Evolutionary conservation across 2,329 filamentous ascomycete species (phyloP).

Genomic region (Lasiodiplodia citricola): DNA sequence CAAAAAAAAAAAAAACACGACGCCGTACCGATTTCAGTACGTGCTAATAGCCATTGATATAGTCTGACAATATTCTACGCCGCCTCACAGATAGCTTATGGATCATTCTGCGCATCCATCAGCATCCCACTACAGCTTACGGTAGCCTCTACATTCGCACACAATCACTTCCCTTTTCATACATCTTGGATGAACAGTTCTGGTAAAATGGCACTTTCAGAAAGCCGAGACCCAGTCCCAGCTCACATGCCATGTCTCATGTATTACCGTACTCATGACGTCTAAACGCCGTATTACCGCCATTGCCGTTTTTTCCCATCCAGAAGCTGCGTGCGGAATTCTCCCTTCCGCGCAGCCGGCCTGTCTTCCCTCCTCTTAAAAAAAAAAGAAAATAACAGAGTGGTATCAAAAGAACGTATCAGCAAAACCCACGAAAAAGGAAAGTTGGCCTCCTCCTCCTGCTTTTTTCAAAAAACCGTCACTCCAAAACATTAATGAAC

Average conservation of each 20-base stretch:
- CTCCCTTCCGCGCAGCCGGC: neutral
- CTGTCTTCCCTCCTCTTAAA: neutral
- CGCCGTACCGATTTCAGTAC: too few relatives aligned
- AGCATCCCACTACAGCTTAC: too few relatives aligned
- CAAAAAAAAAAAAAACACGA: too few relatives aligned
- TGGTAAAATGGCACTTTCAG: neutral
- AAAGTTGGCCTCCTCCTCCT: neutral
- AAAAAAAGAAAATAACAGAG: neutral
- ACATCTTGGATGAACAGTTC: neutral
- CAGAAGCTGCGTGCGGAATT: neutral
- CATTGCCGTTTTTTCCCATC: neutral
- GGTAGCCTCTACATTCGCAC: neutral
- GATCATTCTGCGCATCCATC: too few relatives aligned
- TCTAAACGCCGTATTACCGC: neutral
- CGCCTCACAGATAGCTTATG: too few relatives aligned
- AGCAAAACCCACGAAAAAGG: neutral
- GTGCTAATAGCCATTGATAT: too few relatives aligned
- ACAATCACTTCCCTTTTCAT: neutral
- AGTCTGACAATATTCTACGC: too few relatives aligned
- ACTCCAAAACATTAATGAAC: neutral
- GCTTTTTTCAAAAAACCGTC: too few relatives aligned
- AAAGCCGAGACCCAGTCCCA: neutral
- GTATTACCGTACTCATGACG: neutral
- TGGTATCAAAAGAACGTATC: constrained; percentile 18
- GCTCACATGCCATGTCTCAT: neutral